Evolutionary conservation across 352 stramenopile genomes (phyloP), one percentile per base, ranked within the genome.

Genomic region (Aphanomyces cochlioides): DNA sequence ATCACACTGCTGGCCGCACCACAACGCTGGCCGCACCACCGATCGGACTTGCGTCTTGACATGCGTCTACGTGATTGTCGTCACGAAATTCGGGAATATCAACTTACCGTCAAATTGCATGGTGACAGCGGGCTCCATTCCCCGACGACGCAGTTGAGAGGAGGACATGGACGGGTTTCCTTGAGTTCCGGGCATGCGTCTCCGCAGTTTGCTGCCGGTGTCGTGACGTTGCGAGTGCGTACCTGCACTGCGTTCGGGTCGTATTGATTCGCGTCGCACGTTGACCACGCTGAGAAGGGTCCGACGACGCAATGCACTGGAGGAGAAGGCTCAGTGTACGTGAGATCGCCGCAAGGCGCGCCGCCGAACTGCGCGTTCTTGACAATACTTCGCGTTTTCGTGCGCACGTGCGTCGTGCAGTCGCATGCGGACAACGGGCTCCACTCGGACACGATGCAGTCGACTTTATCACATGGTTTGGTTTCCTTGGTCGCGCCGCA

Each of bases 401-500:
- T 80, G 5, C 21, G 13, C 10, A 61, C 28, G 6, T 76, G 73
- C 6, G 72, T 79, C 54, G 74, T 72, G 0, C 67, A 76, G n/a
- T 64, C 17, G 1, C 73, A 67, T 10, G 84, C 77, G 56, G 81
- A 90, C 1, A 67, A 15, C 1, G 19, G 48, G 59, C 78, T 89
- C 80, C 81, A 90, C 12, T 60, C 60, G 15, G 78, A 82, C 21
- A 89, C 74, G 7, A 83, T 76, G 47, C 83, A 90, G 67, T 89
- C 74, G 4, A 89, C 73, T 10, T 50, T 0, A 0, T 53, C 72
- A 39, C 83, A 90, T 1, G 57, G 37, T 28, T 63, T 74, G 0
- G 73, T 73, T 6, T 88, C 59, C 2, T 15, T 61, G 4, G 89
- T 77, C 2, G 57, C 73, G 2, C 76, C 78, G 39, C 83, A 90